Base-by-base conservation (phyloP, 495 filamentous ascomycete species). In the Aspergillus nanangensis region DNA sequence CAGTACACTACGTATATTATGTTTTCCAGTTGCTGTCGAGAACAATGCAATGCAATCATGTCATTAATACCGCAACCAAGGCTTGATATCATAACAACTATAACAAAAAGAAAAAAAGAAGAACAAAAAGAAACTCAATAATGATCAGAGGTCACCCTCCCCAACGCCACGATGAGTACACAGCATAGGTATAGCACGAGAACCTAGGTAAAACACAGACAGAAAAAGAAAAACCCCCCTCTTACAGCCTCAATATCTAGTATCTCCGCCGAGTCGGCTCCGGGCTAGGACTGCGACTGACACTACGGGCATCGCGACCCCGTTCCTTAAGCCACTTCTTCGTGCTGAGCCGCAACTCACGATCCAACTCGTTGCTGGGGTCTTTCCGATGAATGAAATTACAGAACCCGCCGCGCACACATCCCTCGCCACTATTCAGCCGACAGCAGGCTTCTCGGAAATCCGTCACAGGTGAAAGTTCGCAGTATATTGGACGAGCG, bases 331-430 rank as follows among this genome's bases (percentile, higher is more conserved):
- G 67, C 94, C 92, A 97, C 78, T 97, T 97, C 81, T 94, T 94
- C 53, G 90, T 96, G 39, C 77, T 76, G 22, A 96, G 73, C 50
- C 88, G 81, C 54, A 98, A 63, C 57, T 97, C 94, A 34, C 88
- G 70, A 19, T 98, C 94, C 46, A 98, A 69, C 66, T 96, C 93
- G 18, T 83, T 71, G 52, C 77, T 79, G 4, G 93, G 92, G 62
- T 97, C 91, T 75, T 97, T 97, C 45, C 93, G 80, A 58, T 98
- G 93, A 45, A 98, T 98, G 67, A 98, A 98, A 62, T 98, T 98
- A 77, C 93, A 98, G 72, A 97, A 97, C 2, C 93, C 93, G 32
- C 90, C 94, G 45, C 93, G 75, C 15, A 96, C 91, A 70, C 93
- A 98, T 3, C 93, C 93, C 63, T 97, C 93, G 31, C 91, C 93